These are phyloP conservation scores for Obelidium mucronatum DNA, from an alignment of 192 early-diverging fungal genomes.

Conservation along the genomic window DNA sequence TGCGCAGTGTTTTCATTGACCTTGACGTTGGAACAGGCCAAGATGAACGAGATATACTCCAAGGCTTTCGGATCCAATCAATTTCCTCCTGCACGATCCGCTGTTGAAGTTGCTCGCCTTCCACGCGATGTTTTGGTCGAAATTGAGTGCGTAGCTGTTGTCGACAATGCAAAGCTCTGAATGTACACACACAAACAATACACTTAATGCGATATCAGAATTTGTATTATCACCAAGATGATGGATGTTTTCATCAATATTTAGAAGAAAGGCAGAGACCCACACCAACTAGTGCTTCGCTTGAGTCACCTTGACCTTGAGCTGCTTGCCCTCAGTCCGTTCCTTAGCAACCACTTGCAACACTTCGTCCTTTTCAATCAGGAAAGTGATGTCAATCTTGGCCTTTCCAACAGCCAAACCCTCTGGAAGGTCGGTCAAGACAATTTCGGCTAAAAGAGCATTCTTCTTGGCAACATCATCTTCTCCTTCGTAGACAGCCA, in stretches of 20 bases:
- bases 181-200: too few species aligned
- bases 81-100: constrained; percentile 54
- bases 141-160: constrained; percentile 85
- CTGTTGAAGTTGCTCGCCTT: constrained; percentile 90
- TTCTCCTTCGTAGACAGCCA: constrained; percentile 85
- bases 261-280: too few species aligned
- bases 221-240: too few species aligned
- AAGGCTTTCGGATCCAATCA: constrained; percentile 62
- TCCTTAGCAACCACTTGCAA: constrained; percentile 51
- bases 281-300: constrained; percentile 20
- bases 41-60: constrained; percentile 88
- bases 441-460: constrained; percentile 71
- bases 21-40: constrained; percentile 36
- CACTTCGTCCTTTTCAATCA: constrained; percentile 55
- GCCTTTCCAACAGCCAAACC: constrained; percentile 51
- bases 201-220: too few species aligned
- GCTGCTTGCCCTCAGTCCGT: constrained; percentile 20
- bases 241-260: too few species aligned
- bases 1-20: background rate
- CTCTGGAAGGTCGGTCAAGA: constrained; percentile 62
- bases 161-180: too few species aligned
- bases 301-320: constrained; percentile 35
- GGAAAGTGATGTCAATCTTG: constrained; percentile 50
- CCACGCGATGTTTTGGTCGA: constrained; percentile 90
- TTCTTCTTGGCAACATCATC: constrained; percentile 54